A percentile compares a stretch with the other conserved stretches of the same genome.
Evolutionary conservation across 352 stramenopile species (phyloP).

Genomic region (Aphanomyces invadans): DNA sequence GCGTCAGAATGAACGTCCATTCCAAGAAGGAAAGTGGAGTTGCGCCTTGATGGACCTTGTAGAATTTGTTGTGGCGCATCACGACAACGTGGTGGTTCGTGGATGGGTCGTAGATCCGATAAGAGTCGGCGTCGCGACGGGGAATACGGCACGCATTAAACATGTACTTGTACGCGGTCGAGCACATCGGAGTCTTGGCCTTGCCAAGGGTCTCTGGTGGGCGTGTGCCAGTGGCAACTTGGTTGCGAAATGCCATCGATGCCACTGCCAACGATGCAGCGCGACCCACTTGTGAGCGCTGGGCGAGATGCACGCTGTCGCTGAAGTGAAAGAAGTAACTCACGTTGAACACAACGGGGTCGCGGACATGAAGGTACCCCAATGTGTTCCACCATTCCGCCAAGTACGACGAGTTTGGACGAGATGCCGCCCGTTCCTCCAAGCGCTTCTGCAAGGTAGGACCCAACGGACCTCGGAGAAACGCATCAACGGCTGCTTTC

Average conservation of each 20-base stretch:
- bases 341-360: constrained; percentile 82
- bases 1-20: constrained; percentile 46
- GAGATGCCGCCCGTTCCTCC: constrained; percentile 40
- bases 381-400: constrained; percentile 76
- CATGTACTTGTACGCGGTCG: constrained; percentile 91
- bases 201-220: constrained; percentile 84
- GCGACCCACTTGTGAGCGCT: constrained; percentile 54
- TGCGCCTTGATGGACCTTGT: constrained; percentile 37
- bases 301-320: constrained; percentile 46
- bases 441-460: constrained; percentile 72
- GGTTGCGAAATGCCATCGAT: constrained; percentile 84
- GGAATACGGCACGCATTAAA: constrained; percentile 94
- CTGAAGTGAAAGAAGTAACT: constrained; percentile 87
- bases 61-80: constrained; percentile 76
- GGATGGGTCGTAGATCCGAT: constrained; percentile 86
- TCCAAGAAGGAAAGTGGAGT: constrained; percentile 45
- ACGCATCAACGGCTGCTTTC: constrained; percentile 59
- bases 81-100: constrained; percentile 85
- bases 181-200: constrained; percentile 87
- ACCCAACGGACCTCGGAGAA: constrained; percentile 59
- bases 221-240: constrained; percentile 77
- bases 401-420: constrained; percentile 58
- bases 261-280: constrained; percentile 80
- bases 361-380: constrained; percentile 66
- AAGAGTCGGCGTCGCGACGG: constrained; percentile 53